A percentile compares a stretch with the other conserved stretches of the same genome.
Evolutionary conservation across 2,329 filamentous ascomycete genomes (phyloP).

Genomic region (Sporothrix variecibatus): DNA sequence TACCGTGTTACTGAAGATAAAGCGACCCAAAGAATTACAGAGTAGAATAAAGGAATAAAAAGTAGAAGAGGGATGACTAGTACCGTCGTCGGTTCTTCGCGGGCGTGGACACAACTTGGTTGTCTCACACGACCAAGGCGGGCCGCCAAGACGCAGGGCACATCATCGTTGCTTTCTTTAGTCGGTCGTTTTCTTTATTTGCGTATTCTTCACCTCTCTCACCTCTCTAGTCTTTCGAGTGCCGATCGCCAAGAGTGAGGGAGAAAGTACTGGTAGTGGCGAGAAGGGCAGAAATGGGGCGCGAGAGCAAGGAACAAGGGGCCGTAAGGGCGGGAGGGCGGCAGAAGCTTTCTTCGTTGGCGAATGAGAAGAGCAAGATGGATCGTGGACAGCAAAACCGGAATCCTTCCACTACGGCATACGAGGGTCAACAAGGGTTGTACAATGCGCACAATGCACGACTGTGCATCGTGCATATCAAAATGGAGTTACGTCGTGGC

Average conservation of each 20-base stretch:
- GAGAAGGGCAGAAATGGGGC: not conserved
- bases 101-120: not conserved
- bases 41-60: not conserved
- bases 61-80: constrained; percentile 15
- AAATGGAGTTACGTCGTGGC: not conserved
- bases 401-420: not conserved
- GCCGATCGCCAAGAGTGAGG: constrained; percentile 12
- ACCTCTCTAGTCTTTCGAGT: not conserved
- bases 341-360: not conserved
- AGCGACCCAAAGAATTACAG: no score
- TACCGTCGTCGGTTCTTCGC: not conserved
- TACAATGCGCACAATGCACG: not conserved
- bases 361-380: not conserved
- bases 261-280: not conserved
- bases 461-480: constrained; percentile 8
- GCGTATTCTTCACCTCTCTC: not conserved
- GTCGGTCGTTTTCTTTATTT: not conserved
- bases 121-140: constrained; percentile 15
- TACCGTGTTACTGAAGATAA: no score
- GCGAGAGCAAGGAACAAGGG: not conserved
- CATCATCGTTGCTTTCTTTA: not conserved
- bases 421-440: not conserved
- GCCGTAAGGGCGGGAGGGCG: not conserved
- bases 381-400: not conserved
- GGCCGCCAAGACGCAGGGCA: constrained; percentile 19